Percentiles rank a stretch among this genome's conserved stretches.
These are phyloP conservation scores for Synchytrium microbalum DNA, from an alignment of 371 early-diverging fungal species.

Conservation along the genomic window DNA sequence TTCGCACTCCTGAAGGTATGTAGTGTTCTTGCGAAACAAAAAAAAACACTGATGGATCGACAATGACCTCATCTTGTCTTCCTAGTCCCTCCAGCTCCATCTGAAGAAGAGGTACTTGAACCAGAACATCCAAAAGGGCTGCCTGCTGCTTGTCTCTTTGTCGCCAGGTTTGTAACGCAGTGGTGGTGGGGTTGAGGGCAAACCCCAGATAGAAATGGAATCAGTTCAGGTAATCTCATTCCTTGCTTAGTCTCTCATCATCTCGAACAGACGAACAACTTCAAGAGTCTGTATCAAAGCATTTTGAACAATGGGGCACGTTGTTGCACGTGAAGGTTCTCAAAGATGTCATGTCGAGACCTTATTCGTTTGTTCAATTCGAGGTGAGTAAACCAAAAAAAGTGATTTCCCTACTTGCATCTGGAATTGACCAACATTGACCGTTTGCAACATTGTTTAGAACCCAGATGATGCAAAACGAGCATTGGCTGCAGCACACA, in stretches of 20 bases:
- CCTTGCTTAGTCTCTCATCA: conserved; percentile 54
- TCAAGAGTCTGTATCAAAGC: conserved; percentile 47
- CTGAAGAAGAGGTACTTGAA: background rate
- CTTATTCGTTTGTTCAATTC: conserved; percentile 81
- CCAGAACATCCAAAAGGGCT: conserved; percentile 12
- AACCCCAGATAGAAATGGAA: background rate
- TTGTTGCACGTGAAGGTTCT: conserved; percentile 68
- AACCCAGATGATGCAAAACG: conserved; percentile 45
- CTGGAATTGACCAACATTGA: background rate
- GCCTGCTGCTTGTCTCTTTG: conserved; percentile 50
- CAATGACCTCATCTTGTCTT: too few relatives aligned
- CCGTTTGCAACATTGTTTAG: conserved; percentile 12
- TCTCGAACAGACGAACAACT: conserved; percentile 52
- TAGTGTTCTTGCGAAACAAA: too few relatives aligned
- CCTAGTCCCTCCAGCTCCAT: too few relatives aligned
- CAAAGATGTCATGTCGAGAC: conserved; percentile 68
- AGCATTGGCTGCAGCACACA: conserved; percentile 62
- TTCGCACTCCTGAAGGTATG: background rate
- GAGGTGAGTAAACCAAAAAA: conserved; percentile 34
- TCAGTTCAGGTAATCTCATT: too few relatives aligned
- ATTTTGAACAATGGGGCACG: conserved; percentile 62
- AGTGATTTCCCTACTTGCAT: background rate
- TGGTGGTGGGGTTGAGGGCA: background rate
- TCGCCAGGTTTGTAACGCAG: conserved; percentile 39
- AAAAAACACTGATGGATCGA: too few relatives aligned